Evolutionary conservation across 345 rosid species (phyloP).

Genomic region (Eucalyptus polyanthemos): DNA sequence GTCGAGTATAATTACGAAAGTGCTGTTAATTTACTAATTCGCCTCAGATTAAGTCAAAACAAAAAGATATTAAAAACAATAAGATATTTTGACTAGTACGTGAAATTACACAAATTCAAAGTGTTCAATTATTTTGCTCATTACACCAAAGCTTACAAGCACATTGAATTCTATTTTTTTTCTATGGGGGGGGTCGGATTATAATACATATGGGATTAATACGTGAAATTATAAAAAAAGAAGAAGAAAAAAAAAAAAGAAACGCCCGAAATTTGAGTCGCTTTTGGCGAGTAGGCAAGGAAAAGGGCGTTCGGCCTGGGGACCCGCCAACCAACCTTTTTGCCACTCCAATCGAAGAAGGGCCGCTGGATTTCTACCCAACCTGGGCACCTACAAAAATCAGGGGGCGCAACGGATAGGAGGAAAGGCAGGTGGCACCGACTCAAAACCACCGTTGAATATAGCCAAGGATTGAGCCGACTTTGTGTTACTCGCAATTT

Average conservation of each 20-base stretch:
- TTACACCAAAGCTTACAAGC: background rate
- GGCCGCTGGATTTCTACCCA: background rate
- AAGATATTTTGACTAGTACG: background rate
- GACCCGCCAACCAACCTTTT: background rate
- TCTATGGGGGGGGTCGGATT: background rate
- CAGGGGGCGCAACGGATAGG: background rate
- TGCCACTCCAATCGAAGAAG: background rate
- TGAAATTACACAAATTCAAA: background rate
- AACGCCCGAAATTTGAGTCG: background rate
- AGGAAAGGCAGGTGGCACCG: background rate
- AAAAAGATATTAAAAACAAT: background rate
- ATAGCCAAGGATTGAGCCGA: background rate
- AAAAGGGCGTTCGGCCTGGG: background rate
- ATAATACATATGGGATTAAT: background rate
- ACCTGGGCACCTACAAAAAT: no score
- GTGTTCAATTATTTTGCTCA: background rate
- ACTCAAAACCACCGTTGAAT: background rate
- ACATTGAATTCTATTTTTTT: no score
- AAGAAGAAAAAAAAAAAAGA: no score
- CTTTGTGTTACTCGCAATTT: background rate
- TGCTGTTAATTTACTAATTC: fast-evolving
- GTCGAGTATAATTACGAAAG: no score
- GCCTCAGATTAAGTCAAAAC: fast-evolving
- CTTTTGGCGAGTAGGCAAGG: background rate
- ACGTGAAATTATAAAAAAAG: background rate